These are phyloP conservation scores for Galerina sulciceps DNA, from an alignment of 768 basidiomycete species.

Conservation along the genomic window DNA sequence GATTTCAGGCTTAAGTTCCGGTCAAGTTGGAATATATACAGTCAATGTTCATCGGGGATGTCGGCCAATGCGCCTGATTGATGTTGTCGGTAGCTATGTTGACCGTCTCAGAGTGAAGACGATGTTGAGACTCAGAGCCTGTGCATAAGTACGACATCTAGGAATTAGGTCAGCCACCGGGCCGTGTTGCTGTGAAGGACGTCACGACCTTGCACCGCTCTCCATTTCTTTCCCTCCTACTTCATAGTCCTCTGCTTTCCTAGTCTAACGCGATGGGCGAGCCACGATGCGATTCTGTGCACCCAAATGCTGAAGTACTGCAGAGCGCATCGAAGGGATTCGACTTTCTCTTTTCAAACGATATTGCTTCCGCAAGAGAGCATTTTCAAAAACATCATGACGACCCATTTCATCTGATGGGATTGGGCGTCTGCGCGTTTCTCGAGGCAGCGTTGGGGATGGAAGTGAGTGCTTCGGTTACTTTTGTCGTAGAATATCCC, in stretches of 20 bases:
- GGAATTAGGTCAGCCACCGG: too few relatives aligned
- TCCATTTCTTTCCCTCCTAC: neutral
- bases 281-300: neutral
- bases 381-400: constrained; percentile 48
- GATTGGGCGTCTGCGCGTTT: constrained; percentile 73
- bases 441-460: constrained; percentile 81
- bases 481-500: neutral
- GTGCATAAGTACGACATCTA: too few relatives aligned
- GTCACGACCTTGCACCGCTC: too few relatives aligned
- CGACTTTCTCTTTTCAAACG: constrained; percentile 70
- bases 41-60: too few relatives aligned
- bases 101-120: too few relatives aligned
- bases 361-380: constrained; percentile 56
- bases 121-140: too few relatives aligned
- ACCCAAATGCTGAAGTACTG: constrained; percentile 35
- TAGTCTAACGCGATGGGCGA: neutral
- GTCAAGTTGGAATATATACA: too few relatives aligned
- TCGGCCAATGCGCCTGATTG: too few relatives aligned
- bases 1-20: too few relatives aligned
- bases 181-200: too few relatives aligned
- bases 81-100: too few relatives aligned
- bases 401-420: constrained; percentile 76
- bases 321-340: constrained; percentile 56
- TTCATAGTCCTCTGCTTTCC: neutral
- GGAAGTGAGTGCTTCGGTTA: constrained; percentile 52